Evolutionary conservation across 306 rosid species (phyloP).

Genomic region (Styphnolobium japonicum): DNA sequence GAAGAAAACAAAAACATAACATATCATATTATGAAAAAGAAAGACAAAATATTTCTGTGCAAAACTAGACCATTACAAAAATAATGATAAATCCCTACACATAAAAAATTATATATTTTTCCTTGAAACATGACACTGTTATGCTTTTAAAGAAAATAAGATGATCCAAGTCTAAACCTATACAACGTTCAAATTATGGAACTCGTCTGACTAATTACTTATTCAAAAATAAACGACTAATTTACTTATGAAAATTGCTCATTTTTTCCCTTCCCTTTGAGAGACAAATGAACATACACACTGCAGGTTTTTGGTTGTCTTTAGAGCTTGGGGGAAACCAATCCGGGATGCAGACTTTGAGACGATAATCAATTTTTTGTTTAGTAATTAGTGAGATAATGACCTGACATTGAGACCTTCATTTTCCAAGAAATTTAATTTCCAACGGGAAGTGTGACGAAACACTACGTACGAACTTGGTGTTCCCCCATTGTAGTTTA

Average conservation of each 20-base stretch:
- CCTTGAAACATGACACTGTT: too few species aligned
- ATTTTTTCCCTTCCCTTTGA: not conserved
- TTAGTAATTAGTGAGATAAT: conserved; percentile 35
- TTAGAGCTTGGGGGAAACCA: not conserved
- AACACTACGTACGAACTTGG: conserved; percentile 14
- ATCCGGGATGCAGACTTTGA: conserved; percentile 17
- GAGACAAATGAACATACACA: conserved; percentile 43
- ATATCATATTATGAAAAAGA: too few species aligned
- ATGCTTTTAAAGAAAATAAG: too few species aligned
- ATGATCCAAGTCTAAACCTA: too few species aligned
- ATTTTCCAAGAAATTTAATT: conserved; percentile 32
- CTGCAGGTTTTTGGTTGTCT: conserved; percentile 31
- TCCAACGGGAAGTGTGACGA: conserved; percentile 17
- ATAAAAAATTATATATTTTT: too few species aligned
- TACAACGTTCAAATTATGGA: too few species aligned
- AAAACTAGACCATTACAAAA: too few species aligned
- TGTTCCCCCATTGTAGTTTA: not conserved
- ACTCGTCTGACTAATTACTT: too few species aligned
- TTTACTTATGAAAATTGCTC: not conserved
- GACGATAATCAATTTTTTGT: conserved; percentile 3
- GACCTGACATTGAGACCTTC: conserved; percentile 33
- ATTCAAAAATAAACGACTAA: not conserved
- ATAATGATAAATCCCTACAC: too few species aligned
- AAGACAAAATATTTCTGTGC: too few species aligned
- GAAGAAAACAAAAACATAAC: too few species aligned